Percentiles rank a stretch among this genome's conserved stretches.
Conservation (phyloP, 129 eudicot genomes). For the Solidago caesia region DNA sequence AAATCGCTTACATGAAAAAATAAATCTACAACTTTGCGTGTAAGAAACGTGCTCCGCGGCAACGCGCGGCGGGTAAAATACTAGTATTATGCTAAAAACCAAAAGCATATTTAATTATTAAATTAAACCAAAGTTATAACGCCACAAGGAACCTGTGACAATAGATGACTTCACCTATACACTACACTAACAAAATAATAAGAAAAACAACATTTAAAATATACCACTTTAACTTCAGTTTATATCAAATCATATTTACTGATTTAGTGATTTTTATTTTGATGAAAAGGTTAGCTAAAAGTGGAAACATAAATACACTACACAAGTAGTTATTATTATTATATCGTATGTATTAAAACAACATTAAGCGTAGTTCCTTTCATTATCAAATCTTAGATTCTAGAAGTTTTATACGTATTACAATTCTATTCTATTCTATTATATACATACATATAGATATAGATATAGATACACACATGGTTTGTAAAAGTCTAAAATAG, state of each 20-base stretch:
- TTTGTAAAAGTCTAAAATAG: not conserved
- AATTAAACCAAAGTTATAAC: slow-evolving; percentile 2
- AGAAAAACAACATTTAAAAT: slow-evolving; percentile 2
- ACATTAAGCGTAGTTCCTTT: too few species aligned
- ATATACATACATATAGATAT: too few species aligned
- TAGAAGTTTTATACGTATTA: too few species aligned
- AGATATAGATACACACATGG: too few species aligned
- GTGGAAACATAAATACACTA: not conserved
- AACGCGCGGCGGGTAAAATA: too few species aligned
- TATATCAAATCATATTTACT: not conserved
- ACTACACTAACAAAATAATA: not conserved
- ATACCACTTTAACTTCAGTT: not conserved
- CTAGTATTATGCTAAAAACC: slow-evolving; percentile 33
- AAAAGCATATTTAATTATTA: slow-evolving; percentile 24
- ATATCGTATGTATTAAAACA: too few species aligned
- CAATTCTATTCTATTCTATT: too few species aligned
- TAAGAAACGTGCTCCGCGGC: too few species aligned
- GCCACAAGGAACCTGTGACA: slow-evolving; percentile 15
- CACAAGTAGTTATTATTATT: too few species aligned
- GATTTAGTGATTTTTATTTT: not conserved
- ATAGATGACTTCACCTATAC: slow-evolving; percentile 29
- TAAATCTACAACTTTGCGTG: too few species aligned
- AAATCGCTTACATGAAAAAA: too few species aligned
- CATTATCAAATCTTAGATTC: too few species aligned
- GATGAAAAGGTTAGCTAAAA: not conserved